These are phyloP conservation scores for Glycine tomentella DNA, from an alignment of 306 rosid genomes.

Conservation along the genomic window DNA sequence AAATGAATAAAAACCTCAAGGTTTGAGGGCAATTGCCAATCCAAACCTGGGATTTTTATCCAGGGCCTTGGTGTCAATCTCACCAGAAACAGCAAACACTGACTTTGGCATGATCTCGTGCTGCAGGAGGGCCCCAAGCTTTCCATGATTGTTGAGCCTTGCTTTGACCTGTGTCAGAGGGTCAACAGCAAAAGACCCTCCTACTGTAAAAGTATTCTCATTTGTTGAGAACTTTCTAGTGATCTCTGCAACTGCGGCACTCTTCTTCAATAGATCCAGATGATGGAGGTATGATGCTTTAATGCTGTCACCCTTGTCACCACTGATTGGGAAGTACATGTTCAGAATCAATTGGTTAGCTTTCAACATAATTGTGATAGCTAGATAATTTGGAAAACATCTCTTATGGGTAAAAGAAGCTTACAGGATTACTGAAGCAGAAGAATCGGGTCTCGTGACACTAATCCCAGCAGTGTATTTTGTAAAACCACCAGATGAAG, in stretches of 20 bases:
- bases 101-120: conserved; percentile 93
- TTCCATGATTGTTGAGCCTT: conserved; percentile 87
- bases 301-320: conserved; percentile 92
- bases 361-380: conserved; percentile 20
- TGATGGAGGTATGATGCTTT: conserved; percentile 82
- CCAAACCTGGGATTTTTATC: conserved; percentile 89
- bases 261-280: conserved; percentile 75
- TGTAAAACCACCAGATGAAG: conserved; percentile 68
- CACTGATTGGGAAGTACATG: conserved; percentile 56
- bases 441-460: conserved; percentile 64
- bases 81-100: conserved; percentile 84
- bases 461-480: conserved; percentile 88
- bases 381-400: conserved; percentile 18
- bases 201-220: conserved; percentile 88
- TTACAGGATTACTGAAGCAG: conserved; percentile 83
- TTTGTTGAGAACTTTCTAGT: conserved; percentile 82
- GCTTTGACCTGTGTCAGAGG: conserved; percentile 79
- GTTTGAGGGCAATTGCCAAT: conserved; percentile 87
- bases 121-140: conserved; percentile 85
- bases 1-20: conserved; percentile 57
- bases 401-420: conserved; percentile 41
- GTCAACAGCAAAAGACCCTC: conserved; percentile 83
- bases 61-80: conserved; percentile 86
- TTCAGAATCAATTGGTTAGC: conserved; percentile 30
- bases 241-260: conserved; percentile 81